phyloP scores from a whole-genome alignment of 2,329 filamentous ascomycete genomes.

The Rhytidhysteron rufulum region DNA sequence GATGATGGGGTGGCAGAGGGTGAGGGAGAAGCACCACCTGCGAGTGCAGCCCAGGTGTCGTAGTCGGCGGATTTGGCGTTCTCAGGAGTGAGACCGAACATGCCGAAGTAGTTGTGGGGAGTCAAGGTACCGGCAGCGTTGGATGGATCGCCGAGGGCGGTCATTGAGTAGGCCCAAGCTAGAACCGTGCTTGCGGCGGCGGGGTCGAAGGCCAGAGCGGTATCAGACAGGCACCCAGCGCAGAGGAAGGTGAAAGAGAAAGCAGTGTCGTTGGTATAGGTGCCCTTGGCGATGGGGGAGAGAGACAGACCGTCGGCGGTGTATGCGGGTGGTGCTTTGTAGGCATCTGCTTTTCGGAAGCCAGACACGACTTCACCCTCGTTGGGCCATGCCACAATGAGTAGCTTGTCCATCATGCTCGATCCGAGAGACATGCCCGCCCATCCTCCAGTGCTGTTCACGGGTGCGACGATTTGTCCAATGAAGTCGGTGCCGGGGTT shows the following conservation, averaged over 20 bases:
- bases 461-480: slow-evolving; percentile 45
- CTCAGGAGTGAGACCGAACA: slow-evolving; percentile 25
- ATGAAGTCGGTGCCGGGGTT: slow-evolving; percentile 51
- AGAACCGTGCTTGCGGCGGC: slow-evolving; percentile 20
- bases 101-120: slow-evolving; percentile 31
- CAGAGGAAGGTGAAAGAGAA: slow-evolving; percentile 56
- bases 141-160: too few species aligned
- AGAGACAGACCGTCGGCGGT: slow-evolving; percentile 42
- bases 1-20: too few species aligned
- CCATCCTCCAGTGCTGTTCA: slow-evolving; percentile 48
- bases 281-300: slow-evolving; percentile 48
- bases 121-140: slow-evolving; percentile 21
- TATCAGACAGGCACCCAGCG: slow-evolving; percentile 30
- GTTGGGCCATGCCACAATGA: slow-evolving; percentile 54
- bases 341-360: slow-evolving; percentile 47
- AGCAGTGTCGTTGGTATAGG: slow-evolving; percentile 51
- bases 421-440: slow-evolving; percentile 49
- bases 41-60: slow-evolving; percentile 31
- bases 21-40: too few species aligned
- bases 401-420: slow-evolving; percentile 47
- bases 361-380: slow-evolving; percentile 45
- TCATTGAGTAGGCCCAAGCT: slow-evolving; percentile 33
- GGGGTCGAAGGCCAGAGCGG: slow-evolving; percentile 21
- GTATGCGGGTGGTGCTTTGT: slow-evolving; percentile 46
- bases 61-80: slow-evolving; percentile 29